These are phyloP conservation scores for Solanum pimpinellifolium DNA, from an alignment of 257 asterid genomes.

Conservation along the genomic window DNA sequence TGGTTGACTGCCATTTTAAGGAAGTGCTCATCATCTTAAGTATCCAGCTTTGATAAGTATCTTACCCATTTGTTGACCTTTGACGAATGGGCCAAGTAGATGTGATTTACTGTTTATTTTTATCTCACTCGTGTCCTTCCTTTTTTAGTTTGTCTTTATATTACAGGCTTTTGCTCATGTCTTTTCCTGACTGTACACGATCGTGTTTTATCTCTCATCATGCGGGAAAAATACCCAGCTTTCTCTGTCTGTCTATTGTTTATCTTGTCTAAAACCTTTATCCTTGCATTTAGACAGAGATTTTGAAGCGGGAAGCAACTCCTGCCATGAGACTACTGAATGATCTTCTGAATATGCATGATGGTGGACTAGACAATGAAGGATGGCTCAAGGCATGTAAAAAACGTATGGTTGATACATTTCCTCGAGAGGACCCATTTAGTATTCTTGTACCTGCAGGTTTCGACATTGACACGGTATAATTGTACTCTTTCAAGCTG, in stretches of 20 bases:
- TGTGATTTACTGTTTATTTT: neutral
- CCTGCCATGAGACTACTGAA: constrained; percentile 90
- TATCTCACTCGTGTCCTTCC: neutral
- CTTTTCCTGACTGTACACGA: neutral
- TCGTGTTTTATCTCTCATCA: neutral
- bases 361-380: constrained; percentile 66
- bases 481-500: neutral
- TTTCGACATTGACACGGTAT: constrained; percentile 79
- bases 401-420: constrained; percentile 68
- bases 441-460: constrained; percentile 89
- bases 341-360: constrained; percentile 74
- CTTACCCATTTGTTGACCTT: neutral
- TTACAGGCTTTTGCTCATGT: neutral
- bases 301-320: constrained; percentile 75
- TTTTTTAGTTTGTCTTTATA: neutral
- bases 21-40: neutral
- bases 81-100: neutral
- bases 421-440: constrained; percentile 94
- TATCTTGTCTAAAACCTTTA: neutral
- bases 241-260: neutral
- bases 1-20: neutral
- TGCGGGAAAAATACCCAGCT: neutral
- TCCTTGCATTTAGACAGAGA: constrained; percentile 49
- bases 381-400: constrained; percentile 83
- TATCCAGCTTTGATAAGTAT: neutral